Evolutionary conservation across 2,329 filamentous ascomycete species (phyloP), one percentile per base, ranked within the genome.

Genomic region (Fonsecaea multimorphosa): DNA sequence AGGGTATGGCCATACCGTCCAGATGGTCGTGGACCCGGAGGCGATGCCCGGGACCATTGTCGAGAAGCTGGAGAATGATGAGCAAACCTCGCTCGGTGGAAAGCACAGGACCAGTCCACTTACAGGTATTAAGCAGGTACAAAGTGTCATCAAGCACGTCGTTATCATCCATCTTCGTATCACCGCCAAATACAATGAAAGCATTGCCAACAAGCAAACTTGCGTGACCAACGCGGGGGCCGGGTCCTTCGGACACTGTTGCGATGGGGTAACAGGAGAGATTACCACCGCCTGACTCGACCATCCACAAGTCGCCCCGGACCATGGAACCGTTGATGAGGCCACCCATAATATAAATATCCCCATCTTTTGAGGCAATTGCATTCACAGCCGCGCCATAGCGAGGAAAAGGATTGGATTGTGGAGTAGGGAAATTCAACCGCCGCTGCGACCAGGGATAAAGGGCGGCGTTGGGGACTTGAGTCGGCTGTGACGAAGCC

Each of bases 151-250:
- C 95, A 64, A 99, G 82, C 56, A 91, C 85, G 78, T 99, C 95
- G 34, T 88, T 87, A 74, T 98, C 95, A 62, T 97, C 93, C 76
- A 97, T 90, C 79, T 99, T 99, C 58, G 95, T 99, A 78, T 99
- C 96, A 75, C 95, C 95, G 57, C 95, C 96, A 75, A 98, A 99
- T 12, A 99, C 95, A 72, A 99, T 99, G 77, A 98, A 99, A 0
- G 95, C 95, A 78, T 99, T 99, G 64, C 96, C 96, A 61, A 99
- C 95, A 16, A 99, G 84, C 74, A 99, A 83, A 82, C 93, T 96
- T 22, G 94, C 86, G 80, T 99, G 95, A 2, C 95, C 95, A 59
- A 99, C 95, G 81, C 95, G 87, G 1, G 96, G 95, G 3, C 95
- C 93, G 1, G 95, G 96, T 0, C 95, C 95, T 78, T 99, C 95